Conservation (phyloP, 2,329 filamentous ascomycete genomes). For the Aspergillus jensenii region DNA sequence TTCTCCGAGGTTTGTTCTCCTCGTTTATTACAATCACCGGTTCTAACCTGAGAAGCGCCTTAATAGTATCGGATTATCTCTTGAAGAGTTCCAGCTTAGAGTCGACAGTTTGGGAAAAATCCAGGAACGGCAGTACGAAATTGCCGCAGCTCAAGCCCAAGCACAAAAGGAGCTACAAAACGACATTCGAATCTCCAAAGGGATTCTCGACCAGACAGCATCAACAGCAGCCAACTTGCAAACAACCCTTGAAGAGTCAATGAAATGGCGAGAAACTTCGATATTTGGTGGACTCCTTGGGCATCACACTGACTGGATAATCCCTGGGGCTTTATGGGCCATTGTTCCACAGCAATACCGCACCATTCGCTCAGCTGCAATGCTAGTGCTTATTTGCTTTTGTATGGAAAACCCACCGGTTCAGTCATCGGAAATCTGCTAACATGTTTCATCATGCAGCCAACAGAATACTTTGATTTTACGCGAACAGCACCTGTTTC, state of each 20-base stretch:
- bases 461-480: background rate
- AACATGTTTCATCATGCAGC: background rate
- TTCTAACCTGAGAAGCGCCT: conserved; percentile 36
- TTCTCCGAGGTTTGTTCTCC: conserved; percentile 31
- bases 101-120: conserved; percentile 32
- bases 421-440: background rate
- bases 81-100: conserved; percentile 34
- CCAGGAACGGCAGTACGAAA: conserved; percentile 36
- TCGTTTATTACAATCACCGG: background rate
- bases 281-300: conserved; percentile 20
- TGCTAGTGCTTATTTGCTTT: background rate
- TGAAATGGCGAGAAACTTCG: conserved; percentile 20
- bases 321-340: background rate
- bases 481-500: background rate
- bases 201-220: conserved; percentile 31
- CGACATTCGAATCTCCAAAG: conserved; percentile 29
- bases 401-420: background rate
- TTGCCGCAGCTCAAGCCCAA: conserved; percentile 24
- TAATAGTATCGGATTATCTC: conserved; percentile 29
- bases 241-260: conserved; percentile 30
- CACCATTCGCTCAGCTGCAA: background rate
- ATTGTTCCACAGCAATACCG: background rate
- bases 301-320: background rate
- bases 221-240: conserved; percentile 32
- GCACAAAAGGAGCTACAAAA: conserved; percentile 28